Evolutionary conservation across 768 basidiomycete genomes (phyloP).

Genomic region (Paxillus involutus): DNA sequence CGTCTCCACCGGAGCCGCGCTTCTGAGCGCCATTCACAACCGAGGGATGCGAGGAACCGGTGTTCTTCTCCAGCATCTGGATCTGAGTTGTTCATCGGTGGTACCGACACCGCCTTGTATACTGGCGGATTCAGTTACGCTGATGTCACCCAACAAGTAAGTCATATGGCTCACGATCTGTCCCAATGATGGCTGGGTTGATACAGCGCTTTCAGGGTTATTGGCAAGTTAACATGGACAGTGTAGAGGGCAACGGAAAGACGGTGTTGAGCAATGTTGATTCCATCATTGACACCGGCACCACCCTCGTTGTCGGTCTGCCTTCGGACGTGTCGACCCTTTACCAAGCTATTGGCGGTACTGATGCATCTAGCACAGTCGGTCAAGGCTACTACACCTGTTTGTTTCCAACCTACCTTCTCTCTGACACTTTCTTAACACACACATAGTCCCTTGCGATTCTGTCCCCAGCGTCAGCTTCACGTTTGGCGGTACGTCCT

Average conservation of each 20-base stretch:
- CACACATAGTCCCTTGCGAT: constrained; percentile 23
- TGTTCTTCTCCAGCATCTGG: constrained; percentile 20
- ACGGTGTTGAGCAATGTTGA: background rate
- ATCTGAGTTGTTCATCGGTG: constrained; percentile 51
- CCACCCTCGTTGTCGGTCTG: background rate
- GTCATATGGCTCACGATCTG: constrained; percentile 1
- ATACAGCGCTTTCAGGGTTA: background rate
- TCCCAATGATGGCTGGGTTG: too few relatives aligned
- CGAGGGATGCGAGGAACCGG: constrained; percentile 2
- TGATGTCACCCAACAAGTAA: background rate
- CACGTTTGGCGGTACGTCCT: constrained; percentile 36
- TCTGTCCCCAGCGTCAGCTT: constrained; percentile 30
- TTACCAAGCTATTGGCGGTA: constrained; percentile 1
- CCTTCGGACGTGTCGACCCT: background rate
- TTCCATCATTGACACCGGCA: constrained; percentile 14
- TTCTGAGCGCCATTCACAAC: background rate
- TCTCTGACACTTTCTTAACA: background rate
- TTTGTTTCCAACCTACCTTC: constrained; percentile 7
- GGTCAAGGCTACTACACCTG: constrained; percentile 31
- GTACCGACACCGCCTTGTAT: constrained; percentile 41
- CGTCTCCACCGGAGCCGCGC: background rate
- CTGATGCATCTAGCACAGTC: constrained; percentile 9
- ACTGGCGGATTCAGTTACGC: constrained; percentile 40
- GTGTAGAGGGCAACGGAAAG: background rate
- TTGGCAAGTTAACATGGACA: background rate